phyloP scores from a whole-genome alignment of 805 yeast genomes.

The Pichia kluyveri region DNA sequence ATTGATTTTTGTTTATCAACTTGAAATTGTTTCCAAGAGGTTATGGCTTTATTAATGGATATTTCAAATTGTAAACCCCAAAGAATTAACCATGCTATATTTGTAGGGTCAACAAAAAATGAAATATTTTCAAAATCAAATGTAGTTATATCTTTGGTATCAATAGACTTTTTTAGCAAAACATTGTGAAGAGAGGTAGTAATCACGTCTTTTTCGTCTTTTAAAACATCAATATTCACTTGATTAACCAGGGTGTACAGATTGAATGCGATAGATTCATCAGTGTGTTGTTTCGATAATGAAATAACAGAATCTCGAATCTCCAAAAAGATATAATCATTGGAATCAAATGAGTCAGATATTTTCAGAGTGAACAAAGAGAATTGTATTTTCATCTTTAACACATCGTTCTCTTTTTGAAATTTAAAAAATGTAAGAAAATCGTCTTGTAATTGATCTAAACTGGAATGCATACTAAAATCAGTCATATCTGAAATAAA shows the following conservation, averaged over 20 bases:
- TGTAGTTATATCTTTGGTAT: slow-evolving; percentile 4
- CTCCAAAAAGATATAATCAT: slow-evolving; percentile 23
- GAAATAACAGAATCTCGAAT: slow-evolving; percentile 30
- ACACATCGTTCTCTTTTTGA: slow-evolving; percentile 1
- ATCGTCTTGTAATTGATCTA: slow-evolving; percentile 60
- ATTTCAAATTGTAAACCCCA: slow-evolving; percentile 5
- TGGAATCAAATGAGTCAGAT: slow-evolving; percentile 8
- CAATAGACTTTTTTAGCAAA: slow-evolving; percentile 3
- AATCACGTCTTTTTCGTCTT: slow-evolving; percentile 8
- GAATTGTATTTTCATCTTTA: slow-evolving; percentile 33
- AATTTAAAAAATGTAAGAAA: slow-evolving; percentile 21
- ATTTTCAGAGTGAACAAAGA: slow-evolving; percentile 31
- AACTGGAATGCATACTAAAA: slow-evolving; percentile 35
- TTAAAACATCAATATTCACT: slow-evolving; percentile 9
- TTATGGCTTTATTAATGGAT: slow-evolving; percentile 4
- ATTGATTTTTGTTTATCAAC: slow-evolving; percentile 13
- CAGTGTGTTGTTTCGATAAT: slow-evolving; percentile 16
- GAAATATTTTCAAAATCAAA: slow-evolving; percentile 12
- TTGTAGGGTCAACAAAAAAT: slow-evolving; percentile 15
- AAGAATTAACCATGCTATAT: slow-evolving; percentile 13
- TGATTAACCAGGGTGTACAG: slow-evolving; percentile 7
- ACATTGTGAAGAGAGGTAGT: slow-evolving; percentile 1
- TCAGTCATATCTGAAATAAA: slow-evolving; percentile 31
- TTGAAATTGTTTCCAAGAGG: slow-evolving; percentile 4
- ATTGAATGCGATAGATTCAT: slow-evolving; percentile 1